phyloP scores from a whole-genome alignment of 768 basidiomycete genomes.

The Phylloporus scabripes region DNA sequence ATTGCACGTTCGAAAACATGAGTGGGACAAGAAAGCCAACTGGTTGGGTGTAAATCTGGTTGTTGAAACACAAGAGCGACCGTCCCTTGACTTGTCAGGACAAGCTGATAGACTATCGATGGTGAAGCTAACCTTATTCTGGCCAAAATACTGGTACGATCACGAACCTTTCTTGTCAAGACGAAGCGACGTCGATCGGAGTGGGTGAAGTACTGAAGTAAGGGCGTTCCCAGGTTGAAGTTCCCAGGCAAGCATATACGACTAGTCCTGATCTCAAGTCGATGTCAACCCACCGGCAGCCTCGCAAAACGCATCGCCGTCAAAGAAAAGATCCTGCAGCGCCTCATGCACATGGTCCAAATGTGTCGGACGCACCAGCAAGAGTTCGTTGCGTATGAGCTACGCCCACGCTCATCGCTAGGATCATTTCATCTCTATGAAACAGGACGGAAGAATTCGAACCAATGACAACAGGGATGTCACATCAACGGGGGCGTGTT shows the following conservation, averaged over 20 bases:
- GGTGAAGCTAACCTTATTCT: conserved; percentile 1
- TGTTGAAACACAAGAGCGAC: conserved; percentile 4
- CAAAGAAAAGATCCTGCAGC: no score
- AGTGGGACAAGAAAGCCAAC: not conserved
- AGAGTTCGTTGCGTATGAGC: not conserved
- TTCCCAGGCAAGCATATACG: not conserved
- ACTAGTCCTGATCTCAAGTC: no score
- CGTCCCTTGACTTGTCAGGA: conserved; percentile 7
- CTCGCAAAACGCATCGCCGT: no score
- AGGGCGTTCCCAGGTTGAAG: conserved; percentile 11
- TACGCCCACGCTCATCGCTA: not conserved
- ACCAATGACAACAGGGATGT: not conserved
- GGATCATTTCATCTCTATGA: conserved; percentile 20
- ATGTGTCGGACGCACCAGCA: not conserved
- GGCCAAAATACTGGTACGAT: conserved; percentile 3
- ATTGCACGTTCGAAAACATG: not conserved
- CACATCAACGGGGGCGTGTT: conserved; percentile 8
- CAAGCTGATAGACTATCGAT: conserved; percentile 18
- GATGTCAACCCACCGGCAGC: not conserved
- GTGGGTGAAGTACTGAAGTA: not conserved
- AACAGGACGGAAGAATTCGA: conserved; percentile 19
- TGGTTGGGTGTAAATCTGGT: conserved; percentile 7
- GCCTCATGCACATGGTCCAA: conserved; percentile 9
- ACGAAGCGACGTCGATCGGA: conserved; percentile 10
- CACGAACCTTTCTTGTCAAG: conserved; percentile 1